Evolutionary conservation across 2,329 filamentous ascomycete genomes (phyloP), one percentile per base, ranked within the genome.

Genomic region (Hortaea sp.): DNA sequence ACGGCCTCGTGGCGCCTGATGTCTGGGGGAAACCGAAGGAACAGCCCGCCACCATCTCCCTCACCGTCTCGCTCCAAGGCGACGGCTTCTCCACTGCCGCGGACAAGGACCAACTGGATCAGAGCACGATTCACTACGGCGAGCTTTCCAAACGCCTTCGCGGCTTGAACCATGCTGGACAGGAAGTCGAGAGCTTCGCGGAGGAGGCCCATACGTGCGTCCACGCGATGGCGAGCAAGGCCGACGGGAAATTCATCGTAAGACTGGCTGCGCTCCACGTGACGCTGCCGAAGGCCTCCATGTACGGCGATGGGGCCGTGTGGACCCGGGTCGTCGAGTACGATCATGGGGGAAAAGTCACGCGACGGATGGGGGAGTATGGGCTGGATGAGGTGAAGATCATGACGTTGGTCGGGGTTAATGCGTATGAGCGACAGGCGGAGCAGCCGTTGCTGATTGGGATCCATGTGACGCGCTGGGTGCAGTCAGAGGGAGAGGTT

Each of bases 81-180:
- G 63, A 73, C 0, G 50, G 49, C 7, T 87, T 88, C 58, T 68
- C 67, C 41, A 69, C 73, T 0, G 77, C 82, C 1, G 78, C 80
- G 0, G 57, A 70, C 1, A 63, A 64, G 4, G 85, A 89, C 65
- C 67, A 67, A 6, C 74, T 89, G 31, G 75, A 78, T 40, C 64
- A 66, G n/a, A 84, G 84, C 59, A 88, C 85, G 2, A 78, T 88
- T 27, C 82, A 89, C 66, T 89, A 89, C 58, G 84, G 85, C 1
- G 72, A 69, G 7, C 70, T 88, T 10, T 81, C 79, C 67, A 87
- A 88, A 66, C 70, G 72, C 0, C 70, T 88, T 10, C 54, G 62
- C 10, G 44, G 46, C 6, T 43, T 42, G 1, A 53, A 48, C 28
- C 5, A 20, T 9, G 42, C 39, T 6, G 48, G 37, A 6, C 48